Percentiles rank a stretch among this genome's conserved stretches.
These are phyloP conservation scores for Candida xiaguanensis DNA, from an alignment of 805 yeast genomes.

Conservation along the genomic window DNA sequence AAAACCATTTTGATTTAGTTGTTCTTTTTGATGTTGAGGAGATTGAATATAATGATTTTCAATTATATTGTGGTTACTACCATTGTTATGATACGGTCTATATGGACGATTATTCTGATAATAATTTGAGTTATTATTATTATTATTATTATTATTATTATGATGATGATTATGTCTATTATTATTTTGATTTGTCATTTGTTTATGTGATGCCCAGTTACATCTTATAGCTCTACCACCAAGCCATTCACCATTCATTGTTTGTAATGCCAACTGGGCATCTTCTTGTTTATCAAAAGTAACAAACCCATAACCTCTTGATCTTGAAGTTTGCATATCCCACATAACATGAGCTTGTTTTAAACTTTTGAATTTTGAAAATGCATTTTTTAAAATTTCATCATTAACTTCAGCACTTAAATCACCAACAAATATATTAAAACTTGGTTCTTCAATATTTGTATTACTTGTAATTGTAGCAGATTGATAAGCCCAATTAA, in stretches of 20 bases:
- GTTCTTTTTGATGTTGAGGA: constrained; percentile 3
- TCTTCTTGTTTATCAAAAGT: constrained; percentile 64
- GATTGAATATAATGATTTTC: constrained; percentile 4
- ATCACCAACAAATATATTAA: constrained; percentile 83
- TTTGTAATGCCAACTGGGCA: constrained; percentile 67
- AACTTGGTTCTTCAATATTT: constrained; percentile 45
- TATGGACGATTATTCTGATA: constrained; percentile 4
- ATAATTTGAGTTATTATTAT: constrained; percentile 1
- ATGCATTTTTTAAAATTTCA: constrained; percentile 58
- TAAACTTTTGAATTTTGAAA: constrained; percentile 54
- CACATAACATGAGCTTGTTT: constrained; percentile 92
- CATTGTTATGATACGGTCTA: constrained; percentile 15
- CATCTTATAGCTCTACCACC: constrained; percentile 77
- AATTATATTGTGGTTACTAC: constrained; percentile 2
- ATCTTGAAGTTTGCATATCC: constrained; percentile 93
- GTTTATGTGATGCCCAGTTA: constrained; percentile 85
- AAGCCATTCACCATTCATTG: constrained; percentile 71
- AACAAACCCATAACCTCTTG: constrained; percentile 90
- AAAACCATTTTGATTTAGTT: constrained; percentile 7
- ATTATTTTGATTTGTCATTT: constrained; percentile 21
- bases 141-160: constrained; percentile 11
- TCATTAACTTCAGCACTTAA: constrained; percentile 79
- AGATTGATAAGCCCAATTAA: constrained; percentile 84
- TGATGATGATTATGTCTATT: constrained; percentile 14
- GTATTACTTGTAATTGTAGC: constrained; percentile 54